phyloP scores from a whole-genome alignment of 176 grass and related monocot genomes.

The Bonia amplexicaulis region DNA sequence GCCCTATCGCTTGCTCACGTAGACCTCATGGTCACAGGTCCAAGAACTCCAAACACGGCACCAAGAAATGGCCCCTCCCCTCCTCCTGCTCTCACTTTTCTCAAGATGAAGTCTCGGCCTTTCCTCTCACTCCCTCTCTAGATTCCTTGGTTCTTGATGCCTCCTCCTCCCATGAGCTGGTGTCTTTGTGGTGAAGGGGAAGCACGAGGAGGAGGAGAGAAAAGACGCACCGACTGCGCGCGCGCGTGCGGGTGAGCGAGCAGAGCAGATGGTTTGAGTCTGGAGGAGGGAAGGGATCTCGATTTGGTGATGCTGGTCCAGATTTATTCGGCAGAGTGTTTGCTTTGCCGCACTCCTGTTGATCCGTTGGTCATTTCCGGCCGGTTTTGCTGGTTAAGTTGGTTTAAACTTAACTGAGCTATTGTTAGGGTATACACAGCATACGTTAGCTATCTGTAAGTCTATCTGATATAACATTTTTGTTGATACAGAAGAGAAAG shows the following conservation, averaged over 20 bases:
- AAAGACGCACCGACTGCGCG: slow-evolving; percentile 31
- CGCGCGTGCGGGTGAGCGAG: background rate
- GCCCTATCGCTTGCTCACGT: background rate
- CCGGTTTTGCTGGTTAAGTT: background rate
- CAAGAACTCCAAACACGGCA: background rate
- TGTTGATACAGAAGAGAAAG: no score
- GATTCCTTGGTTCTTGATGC: slow-evolving; percentile 29
- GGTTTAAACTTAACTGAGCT: background rate
- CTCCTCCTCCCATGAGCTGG: slow-evolving; percentile 9
- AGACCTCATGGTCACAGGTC: slow-evolving; percentile 3
- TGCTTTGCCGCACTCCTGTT: background rate
- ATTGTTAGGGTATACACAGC: background rate
- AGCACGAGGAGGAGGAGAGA: slow-evolving; percentile 10
- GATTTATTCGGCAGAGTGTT: slow-evolving; percentile 23
- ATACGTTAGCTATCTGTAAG: no score
- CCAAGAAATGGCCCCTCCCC: slow-evolving; percentile 28
- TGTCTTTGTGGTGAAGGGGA: slow-evolving; percentile 57
- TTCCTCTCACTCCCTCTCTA: background rate
- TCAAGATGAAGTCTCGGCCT: slow-evolving; percentile 20
- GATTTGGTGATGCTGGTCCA: background rate
- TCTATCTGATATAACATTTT: no score
- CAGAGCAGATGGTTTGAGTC: slow-evolving; percentile 14
- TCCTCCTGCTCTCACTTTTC: slow-evolving; percentile 21
- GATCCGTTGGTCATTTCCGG: background rate
- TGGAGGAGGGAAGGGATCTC: slow-evolving; percentile 52